phyloP scores from a whole-genome alignment of 2,329 filamentous ascomycete genomes.

The Aspergillus uvarum region DNA sequence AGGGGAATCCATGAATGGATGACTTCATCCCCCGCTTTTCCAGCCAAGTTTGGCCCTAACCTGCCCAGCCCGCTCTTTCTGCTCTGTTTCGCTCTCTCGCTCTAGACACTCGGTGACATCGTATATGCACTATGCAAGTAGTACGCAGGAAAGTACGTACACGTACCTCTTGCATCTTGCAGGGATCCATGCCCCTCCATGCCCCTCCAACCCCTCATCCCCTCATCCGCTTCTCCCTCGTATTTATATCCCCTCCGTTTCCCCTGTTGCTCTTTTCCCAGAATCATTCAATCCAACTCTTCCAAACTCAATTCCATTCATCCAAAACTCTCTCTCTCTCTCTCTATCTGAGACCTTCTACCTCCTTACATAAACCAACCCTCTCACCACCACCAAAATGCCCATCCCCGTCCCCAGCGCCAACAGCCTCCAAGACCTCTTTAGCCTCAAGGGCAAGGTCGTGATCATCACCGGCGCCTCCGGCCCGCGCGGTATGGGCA shows the following conservation, averaged over 20 bases:
- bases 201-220: background rate
- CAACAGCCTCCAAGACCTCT: conserved; percentile 40
- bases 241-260: conserved; percentile 1
- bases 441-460: conserved; percentile 51
- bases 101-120: too few relatives aligned
- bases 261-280: background rate
- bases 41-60: background rate
- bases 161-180: too few relatives aligned
- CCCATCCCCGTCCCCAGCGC: conserved; percentile 39
- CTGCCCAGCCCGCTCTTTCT: too few relatives aligned
- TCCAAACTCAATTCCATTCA: background rate
- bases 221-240: background rate
- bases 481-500: conserved; percentile 67
- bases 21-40: conserved; percentile 1
- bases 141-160: too few relatives aligned
- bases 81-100: too few relatives aligned
- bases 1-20: background rate
- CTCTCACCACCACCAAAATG: conserved; percentile 28
- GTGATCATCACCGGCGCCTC: conserved; percentile 51
- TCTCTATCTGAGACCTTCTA: background rate
- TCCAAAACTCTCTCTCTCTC: background rate
- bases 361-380: background rate
- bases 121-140: too few relatives aligned
- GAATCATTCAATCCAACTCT: too few relatives aligned
- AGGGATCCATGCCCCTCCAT: too few relatives aligned